Conservation (phyloP, 495 filamentous ascomycete species). For the Thermothielavioides terrestris region DNA sequence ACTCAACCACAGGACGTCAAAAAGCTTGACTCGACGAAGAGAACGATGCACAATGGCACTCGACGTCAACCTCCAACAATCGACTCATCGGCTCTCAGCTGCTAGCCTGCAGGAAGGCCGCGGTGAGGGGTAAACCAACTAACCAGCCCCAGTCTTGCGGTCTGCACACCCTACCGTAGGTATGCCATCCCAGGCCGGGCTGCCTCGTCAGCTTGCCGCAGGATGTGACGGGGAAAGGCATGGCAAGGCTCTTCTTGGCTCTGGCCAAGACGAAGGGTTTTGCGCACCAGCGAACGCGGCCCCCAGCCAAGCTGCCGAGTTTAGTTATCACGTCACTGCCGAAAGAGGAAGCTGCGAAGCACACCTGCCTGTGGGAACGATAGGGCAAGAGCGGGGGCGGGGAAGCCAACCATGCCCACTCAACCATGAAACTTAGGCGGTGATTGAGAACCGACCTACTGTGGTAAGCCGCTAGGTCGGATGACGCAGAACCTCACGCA, state of each 20-base stretch:
- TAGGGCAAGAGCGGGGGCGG: neutral
- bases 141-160: neutral
- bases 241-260: neutral
- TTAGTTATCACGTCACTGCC: constrained; percentile 1
- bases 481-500: constrained; percentile 1
- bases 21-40: too few relatives aligned
- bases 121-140: neutral
- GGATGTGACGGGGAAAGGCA: neutral
- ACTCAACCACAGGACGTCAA: neutral
- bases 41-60: too few relatives aligned
- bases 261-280: too few relatives aligned
- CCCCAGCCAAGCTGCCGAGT: neutral
- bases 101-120: too few relatives aligned
- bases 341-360: constrained; percentile 17
- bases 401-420: neutral
- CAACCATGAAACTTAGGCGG: too few relatives aligned
- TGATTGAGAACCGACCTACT: too few relatives aligned
- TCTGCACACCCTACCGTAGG: neutral
- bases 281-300: neutral
- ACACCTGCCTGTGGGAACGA: neutral
- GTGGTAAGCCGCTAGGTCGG: too few relatives aligned
- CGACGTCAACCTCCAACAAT: too few relatives aligned
- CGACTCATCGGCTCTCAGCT: too few relatives aligned
- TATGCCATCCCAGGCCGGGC: too few relatives aligned
- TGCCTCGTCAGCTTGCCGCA: constrained; percentile 9